A percentile compares a stretch with the other conserved stretches of the same genome.
phyloP scores from a whole-genome alignment of 1,139 yeast species.

The Yamadazyma atmosphaerica region DNA sequence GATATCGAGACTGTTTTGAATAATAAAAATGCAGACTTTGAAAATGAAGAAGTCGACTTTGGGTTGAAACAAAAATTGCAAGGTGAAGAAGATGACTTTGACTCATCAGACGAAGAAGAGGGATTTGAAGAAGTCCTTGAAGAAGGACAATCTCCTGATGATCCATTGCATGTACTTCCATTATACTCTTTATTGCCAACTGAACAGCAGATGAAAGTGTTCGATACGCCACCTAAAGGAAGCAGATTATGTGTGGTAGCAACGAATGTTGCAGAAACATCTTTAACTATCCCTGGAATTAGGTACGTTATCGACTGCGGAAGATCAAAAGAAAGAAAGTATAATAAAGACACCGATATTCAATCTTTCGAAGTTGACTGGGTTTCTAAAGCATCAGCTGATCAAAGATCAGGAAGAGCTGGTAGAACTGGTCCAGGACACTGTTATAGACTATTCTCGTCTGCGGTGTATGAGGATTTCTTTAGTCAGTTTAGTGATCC shows the following conservation, averaged over 20 bases:
- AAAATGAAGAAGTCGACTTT: conserved; percentile 87
- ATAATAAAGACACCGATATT: conserved; percentile 81
- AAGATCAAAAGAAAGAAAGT: conserved; percentile 84
- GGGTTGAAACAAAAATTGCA: conserved; percentile 48
- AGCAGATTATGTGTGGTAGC: conserved; percentile 90
- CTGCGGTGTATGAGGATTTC: conserved; percentile 91
- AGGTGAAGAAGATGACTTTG: conserved; percentile 33
- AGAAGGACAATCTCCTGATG: conserved; percentile 72
- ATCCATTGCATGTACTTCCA: conserved; percentile 88
- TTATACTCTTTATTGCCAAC: conserved; percentile 91
- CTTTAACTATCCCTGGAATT: conserved; percentile 94
- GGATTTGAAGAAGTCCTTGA: conserved; percentile 86
- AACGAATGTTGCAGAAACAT: conserved; percentile 97
- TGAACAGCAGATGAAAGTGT: conserved; percentile 90
- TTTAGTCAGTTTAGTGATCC: conserved; percentile 83
- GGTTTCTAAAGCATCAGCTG: conserved; percentile 95
- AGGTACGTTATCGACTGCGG: conserved; percentile 96
- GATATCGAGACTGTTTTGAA: conserved; percentile 38
- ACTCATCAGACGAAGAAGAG: conserved; percentile 61
- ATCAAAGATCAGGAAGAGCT: conserved; percentile 96
- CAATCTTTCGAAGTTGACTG: conserved; percentile 91
- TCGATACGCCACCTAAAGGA: conserved; percentile 81
- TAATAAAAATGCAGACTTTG: conserved; percentile 65
- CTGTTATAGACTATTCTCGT: conserved; percentile 86
- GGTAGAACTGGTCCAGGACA: conserved; percentile 99